Evolutionary conservation across 2,329 filamentous ascomycete genomes (phyloP).

Genomic region (Stylonectria norvegica): DNA sequence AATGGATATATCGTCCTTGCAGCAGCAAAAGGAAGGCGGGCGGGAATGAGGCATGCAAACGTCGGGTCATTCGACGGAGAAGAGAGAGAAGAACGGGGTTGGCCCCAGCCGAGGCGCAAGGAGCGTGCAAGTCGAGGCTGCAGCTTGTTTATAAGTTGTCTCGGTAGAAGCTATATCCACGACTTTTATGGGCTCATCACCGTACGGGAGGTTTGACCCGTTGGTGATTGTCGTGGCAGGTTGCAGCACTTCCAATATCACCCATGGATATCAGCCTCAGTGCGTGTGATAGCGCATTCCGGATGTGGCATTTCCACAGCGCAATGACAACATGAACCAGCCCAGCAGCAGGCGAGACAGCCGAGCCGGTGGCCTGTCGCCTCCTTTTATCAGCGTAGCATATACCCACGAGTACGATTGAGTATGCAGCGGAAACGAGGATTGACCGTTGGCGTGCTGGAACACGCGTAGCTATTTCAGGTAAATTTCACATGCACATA

Average conservation of each 20-base stretch:
- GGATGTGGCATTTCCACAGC: slow-evolving; percentile 16
- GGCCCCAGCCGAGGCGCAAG: slow-evolving; percentile 11
- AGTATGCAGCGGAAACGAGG: slow-evolving; percentile 16
- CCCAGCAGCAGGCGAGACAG: slow-evolving; percentile 9
- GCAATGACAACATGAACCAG: slow-evolving; percentile 14
- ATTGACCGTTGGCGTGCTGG: slow-evolving; percentile 18
- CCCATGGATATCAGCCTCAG: slow-evolving; percentile 10
- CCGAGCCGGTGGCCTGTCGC: slow-evolving; percentile 10
- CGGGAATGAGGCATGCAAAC: slow-evolving; percentile 23
- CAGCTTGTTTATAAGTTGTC: slow-evolving; percentile 6
- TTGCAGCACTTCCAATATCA: slow-evolving; percentile 16
- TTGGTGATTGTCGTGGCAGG: slow-evolving; percentile 18
- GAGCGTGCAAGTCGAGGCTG: slow-evolving; percentile 18
- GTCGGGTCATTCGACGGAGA: slow-evolving; percentile 10
- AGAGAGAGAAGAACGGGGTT: slow-evolving; percentile 1
- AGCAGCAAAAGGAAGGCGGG: slow-evolving; percentile 18
- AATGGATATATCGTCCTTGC: slow-evolving; percentile 20
- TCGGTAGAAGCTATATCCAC: slow-evolving; percentile 16
- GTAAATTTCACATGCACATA: no score
- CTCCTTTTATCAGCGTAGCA: slow-evolving; percentile 25
- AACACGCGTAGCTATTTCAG: slow-evolving; percentile 12
- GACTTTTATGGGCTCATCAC: slow-evolving; percentile 1
- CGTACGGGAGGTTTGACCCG: slow-evolving; percentile 5
- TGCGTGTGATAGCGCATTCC: slow-evolving; percentile 14
- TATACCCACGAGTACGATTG: slow-evolving; percentile 12